Base-by-base conservation (phyloP, 2,329 filamentous ascomycete genomes). In the Penicillium sp. region DNA sequence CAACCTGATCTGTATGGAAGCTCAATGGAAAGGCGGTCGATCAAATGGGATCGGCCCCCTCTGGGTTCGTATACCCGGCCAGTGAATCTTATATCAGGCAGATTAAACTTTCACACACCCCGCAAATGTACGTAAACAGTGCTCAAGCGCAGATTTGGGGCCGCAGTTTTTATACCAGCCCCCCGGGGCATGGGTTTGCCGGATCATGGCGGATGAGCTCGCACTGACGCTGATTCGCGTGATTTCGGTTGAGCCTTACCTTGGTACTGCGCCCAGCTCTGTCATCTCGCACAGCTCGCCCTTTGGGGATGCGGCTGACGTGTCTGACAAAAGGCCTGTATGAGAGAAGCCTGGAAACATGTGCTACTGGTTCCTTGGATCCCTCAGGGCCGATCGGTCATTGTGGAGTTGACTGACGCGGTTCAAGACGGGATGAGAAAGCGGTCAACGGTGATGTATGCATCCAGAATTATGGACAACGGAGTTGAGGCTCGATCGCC, bases 181-280 rank as follows among this genome's bases (percentile, higher is more conserved):
- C 33, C 46, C n/a, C 20, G 14, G 15, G 20, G n/a, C n/a, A 37
- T 48, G 18, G 23, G 25, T 35, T 22, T 23, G 6, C 48, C 57
- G 54, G 54, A 26, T 53, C 41, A 26, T 41, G 42, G 57, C 55
- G 59, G 57, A 51, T 54, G 58, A 51, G 37, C 43, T 56, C 45
- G 54, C 47, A 55, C 31, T 53, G 45, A 54, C 29, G 6, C 40
- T 53, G n/a, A 37, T 26, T 49, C 23, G 52, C 23, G 23, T 4
- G 23, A 18, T 27, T 45, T 18, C 31, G 31, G 31, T 35, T 26
- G 31, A 26, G 31, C 22, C 22, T 26, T 49, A 35, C 40, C 46
- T 35, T 23, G 8, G 20, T 45, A n/a, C 8, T 31, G 46, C 27
- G 25, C 29, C 12, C 26, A 47, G n/a, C 26, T 14, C n/a, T 33